Base-by-base conservation (phyloP, 306 rosid species). In the Canavalia ensiformis region DNA sequence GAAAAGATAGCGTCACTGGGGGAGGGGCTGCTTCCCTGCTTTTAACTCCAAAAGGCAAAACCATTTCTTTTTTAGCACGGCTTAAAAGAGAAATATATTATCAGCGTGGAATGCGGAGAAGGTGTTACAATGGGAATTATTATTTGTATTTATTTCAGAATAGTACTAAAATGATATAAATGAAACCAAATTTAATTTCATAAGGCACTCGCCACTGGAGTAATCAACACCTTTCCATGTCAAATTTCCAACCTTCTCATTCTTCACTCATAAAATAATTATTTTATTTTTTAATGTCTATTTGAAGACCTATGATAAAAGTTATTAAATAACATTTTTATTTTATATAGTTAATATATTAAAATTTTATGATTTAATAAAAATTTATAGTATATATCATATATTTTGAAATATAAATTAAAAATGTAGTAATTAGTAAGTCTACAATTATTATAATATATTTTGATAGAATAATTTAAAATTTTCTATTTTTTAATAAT, bases 161-260 rank as follows among this genome's bases (percentile, higher is more conserved):
- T 4, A 42, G 29, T 41, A 71, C 8, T 11, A 44, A 77, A 65
- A 13, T 18, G 5, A 64, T 28, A 54, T 74, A 41, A 75, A 66
- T 68, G 69, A 62, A 64, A 50, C 35, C 42, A 34, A 37, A 57
- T 49, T 33, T 25, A 80, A 46, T 57, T 47, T 72, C 6, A 72
- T 60, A 72, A 33, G 51, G 30, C 77, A 87, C 84, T 39, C 77
- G 8, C 11, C 1, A 80, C 88, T 85, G 73, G 66, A 11, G 51
- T 50, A 66, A 85, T 77, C 81, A 55, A 37, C 9, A 31, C 72
- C 45, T 77, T 76, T 52, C 11, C 54, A 62, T 35, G 25, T 63
- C n/a, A 82, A 31, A 4, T 37, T 37, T 37, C 3, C 4, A 37
- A 2, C 41, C 4, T 37, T 37, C 41, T 37, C 41, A 46, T 4